Base-by-base conservation (phyloP, 306 rosid species). In the Rubus idaeus region DNA sequence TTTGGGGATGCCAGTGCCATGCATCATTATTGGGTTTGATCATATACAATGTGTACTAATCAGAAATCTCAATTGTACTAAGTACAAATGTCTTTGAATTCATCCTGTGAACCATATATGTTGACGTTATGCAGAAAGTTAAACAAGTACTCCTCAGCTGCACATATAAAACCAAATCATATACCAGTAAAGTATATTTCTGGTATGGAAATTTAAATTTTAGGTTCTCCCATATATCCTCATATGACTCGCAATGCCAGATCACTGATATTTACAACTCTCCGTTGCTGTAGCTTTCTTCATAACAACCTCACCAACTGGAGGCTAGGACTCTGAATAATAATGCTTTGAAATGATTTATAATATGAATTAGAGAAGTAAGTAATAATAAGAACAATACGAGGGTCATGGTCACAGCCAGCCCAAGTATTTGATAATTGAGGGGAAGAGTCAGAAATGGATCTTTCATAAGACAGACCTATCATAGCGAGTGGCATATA, bases 251-350 rank as follows among this genome's bases (percentile, higher is more conserved):
- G 17, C 67, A 26, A 74, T 68, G 76, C 80, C 83, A 82, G 84
- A 74, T 82, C 88, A 78, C 37, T 71, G 84, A 67, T 16, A 72
- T 49, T 73, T 42, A 46, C 50, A 23, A 47, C 57, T 84, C 79
- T 78, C 84, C 88, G 86, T 84, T 82, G 81, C 81, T 81, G 86
- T 83, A 76, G 88, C 89, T 88, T 85, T 90, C 91, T 3, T 42
- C 84, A 63, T 50, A 78, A 80, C 81, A 84, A 74, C 75, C 81
- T 85, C 71, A 78, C 89, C 78, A 53, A 68, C 74, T 55, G 62
- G 67, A 55, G 58, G 75, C 73, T n/a, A 74, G 74, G 51, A 8
- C 52, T 55, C 61, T 79, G 74, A 79, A 71, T 16, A 20, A 78
- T 56, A 71, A 40, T 50, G 80, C 3, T 60, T 37, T 10, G 10